Percentiles rank a stretch among this genome's conserved stretches.
Conservation (phyloP, 208 protist genomes). For the Herpetomonas samuelpessoai region DNA sequence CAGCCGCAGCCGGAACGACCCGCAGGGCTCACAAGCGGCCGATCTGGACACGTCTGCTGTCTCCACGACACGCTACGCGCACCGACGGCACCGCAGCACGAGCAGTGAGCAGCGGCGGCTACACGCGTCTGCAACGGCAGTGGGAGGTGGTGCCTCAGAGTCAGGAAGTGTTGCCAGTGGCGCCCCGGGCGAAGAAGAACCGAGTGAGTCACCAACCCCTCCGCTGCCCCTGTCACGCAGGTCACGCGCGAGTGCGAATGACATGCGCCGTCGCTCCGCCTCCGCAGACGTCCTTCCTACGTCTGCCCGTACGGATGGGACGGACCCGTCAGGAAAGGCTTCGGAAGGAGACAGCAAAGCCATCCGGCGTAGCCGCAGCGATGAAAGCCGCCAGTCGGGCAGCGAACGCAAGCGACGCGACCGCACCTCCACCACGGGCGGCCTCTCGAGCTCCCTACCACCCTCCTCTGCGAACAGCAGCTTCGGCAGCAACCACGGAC, state of each 20-base stretch:
- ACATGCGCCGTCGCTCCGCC: background rate
- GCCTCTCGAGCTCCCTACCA: background rate
- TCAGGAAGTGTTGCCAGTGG: too few species aligned
- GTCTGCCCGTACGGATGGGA: background rate
- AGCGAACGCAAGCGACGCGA: background rate
- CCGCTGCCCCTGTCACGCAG: background rate
- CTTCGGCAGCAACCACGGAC: conserved; percentile 10
- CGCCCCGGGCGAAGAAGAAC: too few species aligned
- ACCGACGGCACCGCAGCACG: background rate
- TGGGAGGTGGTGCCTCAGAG: too few species aligned
- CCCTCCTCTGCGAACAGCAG: conserved; percentile 17
- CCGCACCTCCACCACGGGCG: background rate
- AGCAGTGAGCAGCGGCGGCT: background rate
- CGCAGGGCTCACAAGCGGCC: background rate
- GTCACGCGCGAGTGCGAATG: background rate
- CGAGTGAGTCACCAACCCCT: too few species aligned
- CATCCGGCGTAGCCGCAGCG: background rate
- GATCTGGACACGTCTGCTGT: background rate
- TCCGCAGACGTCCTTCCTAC: background rate
- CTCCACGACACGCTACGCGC: background rate
- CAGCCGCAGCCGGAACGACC: background rate
- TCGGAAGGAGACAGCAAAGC: too few species aligned
- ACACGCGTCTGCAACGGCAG: background rate
- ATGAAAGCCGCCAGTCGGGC: background rate
- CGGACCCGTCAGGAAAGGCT: background rate